Percentiles rank a stretch among this genome's conserved stretches.
Conservation (phyloP, 345 rosid genomes). For the Camelina hispida region DNA sequence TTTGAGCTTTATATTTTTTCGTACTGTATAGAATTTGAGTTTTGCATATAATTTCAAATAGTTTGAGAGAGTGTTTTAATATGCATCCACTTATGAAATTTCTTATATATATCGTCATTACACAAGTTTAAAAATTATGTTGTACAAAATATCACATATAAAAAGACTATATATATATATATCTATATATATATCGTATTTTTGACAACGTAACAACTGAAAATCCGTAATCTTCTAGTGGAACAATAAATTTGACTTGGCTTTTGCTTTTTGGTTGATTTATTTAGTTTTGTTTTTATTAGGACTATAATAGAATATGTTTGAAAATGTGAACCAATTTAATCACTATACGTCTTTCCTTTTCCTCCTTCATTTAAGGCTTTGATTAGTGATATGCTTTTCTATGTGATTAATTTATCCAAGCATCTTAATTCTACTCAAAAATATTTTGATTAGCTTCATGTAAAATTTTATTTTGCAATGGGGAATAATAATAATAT, state of each 20-base stretch:
- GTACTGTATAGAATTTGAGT: not conserved
- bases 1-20: not conserved
- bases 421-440: slow-evolving; percentile 2
- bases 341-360: slow-evolving; percentile 25
- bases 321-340: slow-evolving; percentile 35
- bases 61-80: not conserved
- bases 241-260: slow-evolving; percentile 30
- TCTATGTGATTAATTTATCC: slow-evolving; percentile 5
- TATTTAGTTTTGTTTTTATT: slow-evolving; percentile 11
- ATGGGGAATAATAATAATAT: not conserved
- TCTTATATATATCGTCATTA: not conserved
- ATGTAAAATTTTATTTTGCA: not conserved
- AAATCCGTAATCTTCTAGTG: not conserved
- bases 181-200: not conserved
- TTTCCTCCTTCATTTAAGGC: slow-evolving; percentile 44
- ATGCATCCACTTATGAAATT: not conserved
- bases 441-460: not conserved
- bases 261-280: slow-evolving; percentile 28
- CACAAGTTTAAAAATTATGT: not conserved
- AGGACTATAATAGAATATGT: slow-evolving; percentile 31
- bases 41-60: not conserved
- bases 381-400: slow-evolving; percentile 38
- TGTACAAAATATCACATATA: not conserved
- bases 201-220: not conserved
- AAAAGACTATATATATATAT: not conserved